Conservation (phyloP, 2,329 filamentous ascomycete species). For the Ustilaginoidea virens region DNA sequence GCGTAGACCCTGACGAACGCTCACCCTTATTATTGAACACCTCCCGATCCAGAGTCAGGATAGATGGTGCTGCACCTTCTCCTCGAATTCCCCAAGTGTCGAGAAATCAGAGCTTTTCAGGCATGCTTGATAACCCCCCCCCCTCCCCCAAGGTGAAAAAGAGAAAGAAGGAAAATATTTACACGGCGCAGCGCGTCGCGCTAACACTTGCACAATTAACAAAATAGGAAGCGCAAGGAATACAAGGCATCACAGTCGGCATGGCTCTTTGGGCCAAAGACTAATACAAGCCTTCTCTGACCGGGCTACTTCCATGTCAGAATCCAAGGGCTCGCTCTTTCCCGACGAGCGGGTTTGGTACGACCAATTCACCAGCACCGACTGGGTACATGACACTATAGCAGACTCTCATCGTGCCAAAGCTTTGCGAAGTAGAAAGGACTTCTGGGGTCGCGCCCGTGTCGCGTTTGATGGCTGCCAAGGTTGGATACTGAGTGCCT, state of each 20-base stretch:
- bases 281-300: slow-evolving; percentile 46
- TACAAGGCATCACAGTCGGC: slow-evolving; percentile 37
- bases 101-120: slow-evolving; percentile 28
- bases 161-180: no score
- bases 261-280: slow-evolving; percentile 43
- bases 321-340: slow-evolving; percentile 51
- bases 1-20: slow-evolving; percentile 24
- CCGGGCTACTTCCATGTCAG: slow-evolving; percentile 40
- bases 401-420: slow-evolving; percentile 85
- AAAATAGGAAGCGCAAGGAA: slow-evolving; percentile 20
- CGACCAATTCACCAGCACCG: slow-evolving; percentile 92
- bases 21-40: slow-evolving; percentile 24
- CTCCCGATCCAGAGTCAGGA: slow-evolving; percentile 26
- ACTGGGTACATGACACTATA: slow-evolving; percentile 97
- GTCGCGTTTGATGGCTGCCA: slow-evolving; percentile 75
- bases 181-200: no score
- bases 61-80: slow-evolving; percentile 17
- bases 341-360: slow-evolving; percentile 91
- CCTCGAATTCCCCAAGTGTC: slow-evolving; percentile 14
- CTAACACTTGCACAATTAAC: background rate
- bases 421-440: slow-evolving; percentile 64
- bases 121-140: slow-evolving; percentile 13
- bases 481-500: slow-evolving; percentile 83
- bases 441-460: slow-evolving; percentile 64
- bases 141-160: no score